Base-by-base conservation (phyloP, 2,329 filamentous ascomycete species). In the Fusarium continuum region DNA sequence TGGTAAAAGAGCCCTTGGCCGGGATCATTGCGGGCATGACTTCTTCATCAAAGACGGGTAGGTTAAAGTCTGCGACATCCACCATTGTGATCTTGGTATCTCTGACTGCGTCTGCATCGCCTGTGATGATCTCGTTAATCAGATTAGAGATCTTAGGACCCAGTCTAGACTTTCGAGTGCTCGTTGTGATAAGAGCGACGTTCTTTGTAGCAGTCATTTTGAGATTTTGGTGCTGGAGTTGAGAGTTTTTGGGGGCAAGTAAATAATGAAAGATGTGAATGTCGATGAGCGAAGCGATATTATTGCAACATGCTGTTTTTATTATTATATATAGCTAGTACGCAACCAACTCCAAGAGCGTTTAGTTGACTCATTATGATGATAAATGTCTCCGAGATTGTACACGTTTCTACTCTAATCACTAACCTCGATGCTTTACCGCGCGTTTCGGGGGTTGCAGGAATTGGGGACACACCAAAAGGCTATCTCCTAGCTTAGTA, bases 21-120 rank as follows among this genome's bases (percentile, higher is more conserved):
- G 79, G 79, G 0, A 82, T 73, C 61, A 75, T 71, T 14, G 71
- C 71, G 0, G 80, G 80, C 10, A 77, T 68, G 10, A 74, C 71
- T 1, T 71, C 60, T 68, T 85, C 81, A 62, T 82, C 75, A 45
- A 72, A 81, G 7, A 83, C 64, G 9, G 81, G 81, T 7, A 84
- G 78, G 3, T 65, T 68, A 25, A 67, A 69, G 22, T 69, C 47
- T 6, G 59, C 52, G 8, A 69, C 26, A 3, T 64, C 61, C 4
- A 64, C 50, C 2, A 19, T 7, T 1, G 48, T 48, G 3, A 64
- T 61, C 8, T 64, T 29, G 9, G 28, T 34, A 9, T 45, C 23
- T 9, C 26, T 39, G 4, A 28, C 26, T 2, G 54, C 43, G 4
- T 28, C 43, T 16, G 23, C 11, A 20, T 64, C 39, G 4, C 35